These are phyloP conservation scores for Pythium phragmiticola DNA, from an alignment of 352 stramenopile genomes.

Conservation along the genomic window DNA sequence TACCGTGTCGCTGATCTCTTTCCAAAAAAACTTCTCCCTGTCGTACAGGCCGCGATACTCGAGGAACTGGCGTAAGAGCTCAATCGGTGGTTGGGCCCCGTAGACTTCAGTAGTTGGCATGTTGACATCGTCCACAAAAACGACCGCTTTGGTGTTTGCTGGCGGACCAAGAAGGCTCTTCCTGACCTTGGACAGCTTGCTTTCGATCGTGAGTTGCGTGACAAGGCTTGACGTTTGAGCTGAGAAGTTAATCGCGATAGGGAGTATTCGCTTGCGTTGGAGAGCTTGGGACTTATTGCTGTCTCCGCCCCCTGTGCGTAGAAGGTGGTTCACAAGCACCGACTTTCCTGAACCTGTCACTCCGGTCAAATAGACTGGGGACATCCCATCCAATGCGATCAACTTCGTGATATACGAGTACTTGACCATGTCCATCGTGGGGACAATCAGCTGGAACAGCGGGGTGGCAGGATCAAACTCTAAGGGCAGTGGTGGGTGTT, in stretches of 20 bases:
- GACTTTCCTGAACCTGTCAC: slow-evolving; percentile 90
- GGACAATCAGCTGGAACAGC: slow-evolving; percentile 61
- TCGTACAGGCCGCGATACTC: slow-evolving; percentile 79
- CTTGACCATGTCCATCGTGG: slow-evolving; percentile 62
- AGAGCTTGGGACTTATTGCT: background rate
- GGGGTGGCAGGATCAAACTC: slow-evolving; percentile 28
- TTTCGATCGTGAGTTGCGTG: slow-evolving; percentile 86
- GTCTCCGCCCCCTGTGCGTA: slow-evolving; percentile 36
- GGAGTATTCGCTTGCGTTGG: slow-evolving; percentile 32
- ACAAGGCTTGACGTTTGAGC: slow-evolving; percentile 82
- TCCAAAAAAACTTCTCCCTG: slow-evolving; percentile 83
- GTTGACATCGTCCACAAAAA: slow-evolving; percentile 92
- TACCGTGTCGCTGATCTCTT: slow-evolving; percentile 66
- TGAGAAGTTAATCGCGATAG: slow-evolving; percentile 80
- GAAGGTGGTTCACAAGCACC: slow-evolving; percentile 70
- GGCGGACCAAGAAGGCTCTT: slow-evolving; percentile 91
- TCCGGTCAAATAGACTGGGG: slow-evolving; percentile 85
- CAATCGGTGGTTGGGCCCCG: slow-evolving; percentile 72
- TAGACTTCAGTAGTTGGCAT: slow-evolving; percentile 80
- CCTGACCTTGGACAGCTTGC: slow-evolving; percentile 89
- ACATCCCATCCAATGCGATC: slow-evolving; percentile 55
- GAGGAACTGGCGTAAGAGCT: slow-evolving; percentile 72
- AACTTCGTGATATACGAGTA: slow-evolving; percentile 61
- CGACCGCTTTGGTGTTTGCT: slow-evolving; percentile 57
- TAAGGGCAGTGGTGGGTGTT: slow-evolving; percentile 7